These are phyloP conservation scores for Lichtheimia ramosa DNA, from an alignment of 371 early-diverging fungal species.

Conservation along the genomic window DNA sequence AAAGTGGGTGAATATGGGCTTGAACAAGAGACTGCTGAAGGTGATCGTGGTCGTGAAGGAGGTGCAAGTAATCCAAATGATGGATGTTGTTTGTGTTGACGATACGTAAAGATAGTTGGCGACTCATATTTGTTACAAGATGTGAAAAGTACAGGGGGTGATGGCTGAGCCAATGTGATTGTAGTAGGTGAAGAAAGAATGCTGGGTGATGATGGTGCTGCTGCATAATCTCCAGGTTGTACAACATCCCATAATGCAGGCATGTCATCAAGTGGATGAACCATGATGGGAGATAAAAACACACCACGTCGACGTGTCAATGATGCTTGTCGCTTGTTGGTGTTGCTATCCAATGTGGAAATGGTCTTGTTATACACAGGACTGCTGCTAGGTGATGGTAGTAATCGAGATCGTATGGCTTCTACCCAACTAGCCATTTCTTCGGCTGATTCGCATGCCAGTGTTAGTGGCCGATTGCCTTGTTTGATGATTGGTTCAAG, in stretches of 20 bases:
- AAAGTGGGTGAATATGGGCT: conserved; percentile 1
- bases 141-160: not conserved
- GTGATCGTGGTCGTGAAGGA: not conserved
- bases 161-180: not conserved
- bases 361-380: not conserved
- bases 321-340: conserved; percentile 4
- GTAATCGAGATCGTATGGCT: not conserved
- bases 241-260: not conserved
- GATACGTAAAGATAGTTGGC: not conserved
- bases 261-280: conserved; percentile 4
- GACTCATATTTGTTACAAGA: not conserved
- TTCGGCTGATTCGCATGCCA: conserved; percentile 24
- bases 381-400: not conserved
- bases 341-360: not conserved
- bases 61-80: not conserved
- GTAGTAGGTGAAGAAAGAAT: not conserved
- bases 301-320: conserved; percentile 11
- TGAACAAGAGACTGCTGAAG: not conserved
- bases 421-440: conserved; percentile 27
- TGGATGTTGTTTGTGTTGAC: not conserved
- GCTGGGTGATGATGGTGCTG: not conserved
- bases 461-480: conserved; percentile 20
- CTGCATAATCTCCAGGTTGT: not conserved
- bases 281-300: conserved; percentile 5
- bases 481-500: conserved; percentile 23